Percentiles rank a stretch among this genome's conserved stretches.
phyloP scores from a whole-genome alignment of 1,139 yeast genomes.

The Yamadazyma buinensis region DNA sequence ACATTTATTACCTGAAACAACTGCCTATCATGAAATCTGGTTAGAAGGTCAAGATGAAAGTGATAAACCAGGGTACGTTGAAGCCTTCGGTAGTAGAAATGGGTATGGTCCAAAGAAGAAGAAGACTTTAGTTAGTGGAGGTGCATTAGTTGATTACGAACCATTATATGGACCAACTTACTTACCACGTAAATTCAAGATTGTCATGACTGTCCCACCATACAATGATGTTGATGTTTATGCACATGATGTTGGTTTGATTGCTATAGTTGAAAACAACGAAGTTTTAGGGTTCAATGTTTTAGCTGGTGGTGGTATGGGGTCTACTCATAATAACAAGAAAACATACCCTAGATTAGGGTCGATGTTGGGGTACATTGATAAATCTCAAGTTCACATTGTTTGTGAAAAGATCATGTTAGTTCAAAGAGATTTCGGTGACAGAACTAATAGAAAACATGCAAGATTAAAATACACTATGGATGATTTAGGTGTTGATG shows the following conservation, averaged over 20 bases:
- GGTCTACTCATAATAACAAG: conserved; percentile 92
- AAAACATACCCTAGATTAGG: conserved; percentile 97
- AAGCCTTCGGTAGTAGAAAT: conserved; percentile 68
- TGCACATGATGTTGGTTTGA: conserved; percentile 91
- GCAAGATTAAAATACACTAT: conserved; percentile 97
- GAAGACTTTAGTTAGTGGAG: conserved; percentile 82
- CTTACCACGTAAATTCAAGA: conserved; percentile 93
- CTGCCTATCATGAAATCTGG: conserved; percentile 98
- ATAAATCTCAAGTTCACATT: conserved; percentile 62
- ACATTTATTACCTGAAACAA: conserved; percentile 81
- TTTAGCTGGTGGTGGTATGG: conserved; percentile 98
- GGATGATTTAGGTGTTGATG: conserved; percentile 86
- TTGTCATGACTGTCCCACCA: conserved; percentile 94
- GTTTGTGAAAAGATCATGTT: conserved; percentile 92
- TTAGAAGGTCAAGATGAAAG: conserved; percentile 78
- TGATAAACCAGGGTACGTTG: conserved; percentile 65
- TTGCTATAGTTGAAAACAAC: conserved; percentile 76
- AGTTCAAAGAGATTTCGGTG: conserved; percentile 94
- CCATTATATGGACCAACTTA: conserved; percentile 86
- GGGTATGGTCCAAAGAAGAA: conserved; percentile 70
- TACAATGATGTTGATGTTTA: conserved; percentile 95
- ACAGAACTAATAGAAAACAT: conserved; percentile 93
- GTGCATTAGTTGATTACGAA: conserved; percentile 79
- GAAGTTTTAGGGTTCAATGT: conserved; percentile 76
- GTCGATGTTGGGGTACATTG: conserved; percentile 73